A percentile compares a stretch with the other conserved stretches of the same genome.
Evolutionary conservation across 495 filamentous ascomycete genomes (phyloP).

Genomic region (Podospora conica): DNA sequence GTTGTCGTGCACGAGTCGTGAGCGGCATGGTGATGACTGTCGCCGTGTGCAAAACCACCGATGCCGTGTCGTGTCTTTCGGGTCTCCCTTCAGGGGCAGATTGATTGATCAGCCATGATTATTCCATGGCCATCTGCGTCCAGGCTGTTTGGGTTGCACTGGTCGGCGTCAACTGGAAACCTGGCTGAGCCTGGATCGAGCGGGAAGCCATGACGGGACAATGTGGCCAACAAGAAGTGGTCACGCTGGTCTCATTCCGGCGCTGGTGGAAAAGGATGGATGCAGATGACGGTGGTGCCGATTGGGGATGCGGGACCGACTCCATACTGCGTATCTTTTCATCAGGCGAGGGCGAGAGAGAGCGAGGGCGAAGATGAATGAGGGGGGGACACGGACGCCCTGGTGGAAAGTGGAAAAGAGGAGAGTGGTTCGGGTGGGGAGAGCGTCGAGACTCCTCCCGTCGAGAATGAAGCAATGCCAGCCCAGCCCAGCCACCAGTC

Average conservation of each 20-base stretch:
- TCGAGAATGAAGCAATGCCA: not conserved
- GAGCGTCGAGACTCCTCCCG: not conserved
- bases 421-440: not conserved
- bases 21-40: not conserved
- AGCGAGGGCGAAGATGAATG: not conserved
- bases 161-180: not conserved
- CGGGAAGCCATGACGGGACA: no score
- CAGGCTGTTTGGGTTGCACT: not conserved
- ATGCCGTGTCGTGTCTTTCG: not conserved
- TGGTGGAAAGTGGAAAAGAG: not conserved
- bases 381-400: not conserved
- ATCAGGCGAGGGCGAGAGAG: not conserved
- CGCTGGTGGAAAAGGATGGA: not conserved
- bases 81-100: not conserved
- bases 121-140: not conserved
- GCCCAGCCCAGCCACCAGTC: not conserved
- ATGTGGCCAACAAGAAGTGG: no score
- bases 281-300: no score
- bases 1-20: no score
- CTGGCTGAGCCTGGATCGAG: not conserved
- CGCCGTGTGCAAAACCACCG: not conserved
- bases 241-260: no score
- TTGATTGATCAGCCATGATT: not conserved
- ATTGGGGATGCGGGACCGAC: no score
- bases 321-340: not conserved